Conservation (phyloP, 805 yeast genomes). For the Candida jianshihensis region DNA sequence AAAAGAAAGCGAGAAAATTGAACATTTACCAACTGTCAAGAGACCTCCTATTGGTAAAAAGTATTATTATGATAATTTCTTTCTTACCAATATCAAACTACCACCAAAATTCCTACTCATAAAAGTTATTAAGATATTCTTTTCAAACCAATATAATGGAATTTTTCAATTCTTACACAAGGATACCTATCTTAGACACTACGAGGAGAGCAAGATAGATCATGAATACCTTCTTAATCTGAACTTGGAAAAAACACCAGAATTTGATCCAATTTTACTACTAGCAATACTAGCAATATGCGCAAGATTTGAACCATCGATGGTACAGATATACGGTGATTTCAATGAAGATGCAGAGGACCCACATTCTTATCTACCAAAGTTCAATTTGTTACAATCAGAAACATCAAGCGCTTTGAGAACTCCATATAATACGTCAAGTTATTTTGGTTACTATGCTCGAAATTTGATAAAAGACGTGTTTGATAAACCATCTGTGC, state of each 20-base stretch:
- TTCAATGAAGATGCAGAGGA: conserved; percentile 23
- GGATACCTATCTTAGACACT: conserved; percentile 4
- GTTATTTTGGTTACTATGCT: conserved; percentile 34
- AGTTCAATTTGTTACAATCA: conserved; percentile 2
- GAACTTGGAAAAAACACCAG: conserved; percentile 4
- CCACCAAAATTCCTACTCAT: conserved; percentile 9
- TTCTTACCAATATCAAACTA: conserved; percentile 2
- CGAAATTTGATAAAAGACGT: conserved; percentile 25
- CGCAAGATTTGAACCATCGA: conserved; percentile 27
- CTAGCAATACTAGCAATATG: conserved; percentile 31
- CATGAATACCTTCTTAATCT: conserved; percentile 3
- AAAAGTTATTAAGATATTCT: conserved; percentile 9
- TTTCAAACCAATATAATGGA: conserved; percentile 11
- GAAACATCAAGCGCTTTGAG: conserved; percentile 2
- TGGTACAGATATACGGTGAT: conserved; percentile 27
- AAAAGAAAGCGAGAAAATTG: neutral
- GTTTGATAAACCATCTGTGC: conserved; percentile 33
- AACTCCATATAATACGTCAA: conserved; percentile 27
- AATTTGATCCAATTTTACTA: conserved; percentile 24
- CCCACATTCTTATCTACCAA: conserved; percentile 25
- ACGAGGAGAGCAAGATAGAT: conserved; percentile 3
- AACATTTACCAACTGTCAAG: neutral
- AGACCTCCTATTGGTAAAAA: neutral
- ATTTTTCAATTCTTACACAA: conserved; percentile 10
- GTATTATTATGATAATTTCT: conserved; percentile 2